Percentiles rank a stretch among this genome's conserved stretches.
Evolutionary conservation across 1,284 basidiomycete species (phyloP).

Genomic region (Phlebopus sp.): DNA sequence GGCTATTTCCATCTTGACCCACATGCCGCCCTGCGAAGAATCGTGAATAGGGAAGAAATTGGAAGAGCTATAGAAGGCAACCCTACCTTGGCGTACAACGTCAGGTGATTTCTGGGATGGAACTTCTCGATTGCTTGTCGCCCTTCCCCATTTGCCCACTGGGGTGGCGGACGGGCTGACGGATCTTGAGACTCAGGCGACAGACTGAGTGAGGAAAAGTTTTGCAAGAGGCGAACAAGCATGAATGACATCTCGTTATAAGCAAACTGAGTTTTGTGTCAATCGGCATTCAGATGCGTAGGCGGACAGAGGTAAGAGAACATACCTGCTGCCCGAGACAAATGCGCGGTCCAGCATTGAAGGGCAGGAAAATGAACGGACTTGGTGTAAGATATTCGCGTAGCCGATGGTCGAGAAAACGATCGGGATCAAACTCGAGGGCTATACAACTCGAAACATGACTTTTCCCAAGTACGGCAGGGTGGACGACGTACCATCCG

Average conservation of each 20-base stretch:
- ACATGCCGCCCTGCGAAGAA: constrained; percentile 25
- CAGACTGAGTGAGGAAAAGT: constrained; percentile 47
- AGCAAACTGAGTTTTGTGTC: constrained; percentile 46
- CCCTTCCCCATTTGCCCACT: constrained; percentile 42
- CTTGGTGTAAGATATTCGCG: constrained; percentile 30
- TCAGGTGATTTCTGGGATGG: constrained; percentile 52
- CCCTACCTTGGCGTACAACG: constrained; percentile 44
- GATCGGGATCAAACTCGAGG: constrained; percentile 45
- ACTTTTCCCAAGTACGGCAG: constrained; percentile 33
- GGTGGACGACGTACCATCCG: constrained; percentile 43
- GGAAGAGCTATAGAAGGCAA: too few species aligned
- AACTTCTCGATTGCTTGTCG: constrained; percentile 48
- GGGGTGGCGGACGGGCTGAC: constrained; percentile 40
- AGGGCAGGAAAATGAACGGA: constrained; percentile 49
- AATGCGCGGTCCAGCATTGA: constrained; percentile 49
- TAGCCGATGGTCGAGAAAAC: constrained; percentile 43
- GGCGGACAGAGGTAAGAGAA: not conserved
- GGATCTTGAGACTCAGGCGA: constrained; percentile 45
- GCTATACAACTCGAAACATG: constrained; percentile 19
- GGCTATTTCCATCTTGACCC: constrained; percentile 26
- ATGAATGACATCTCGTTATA: constrained; percentile 70
- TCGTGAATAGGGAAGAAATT: not conserved
- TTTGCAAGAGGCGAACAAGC: constrained; percentile 61
- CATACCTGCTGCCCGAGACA: constrained; percentile 42
- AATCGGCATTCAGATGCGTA: not conserved